Evolutionary conservation across 2,329 filamentous ascomycete species (phyloP).

Genomic region (Cryphonectria nitschkei): DNA sequence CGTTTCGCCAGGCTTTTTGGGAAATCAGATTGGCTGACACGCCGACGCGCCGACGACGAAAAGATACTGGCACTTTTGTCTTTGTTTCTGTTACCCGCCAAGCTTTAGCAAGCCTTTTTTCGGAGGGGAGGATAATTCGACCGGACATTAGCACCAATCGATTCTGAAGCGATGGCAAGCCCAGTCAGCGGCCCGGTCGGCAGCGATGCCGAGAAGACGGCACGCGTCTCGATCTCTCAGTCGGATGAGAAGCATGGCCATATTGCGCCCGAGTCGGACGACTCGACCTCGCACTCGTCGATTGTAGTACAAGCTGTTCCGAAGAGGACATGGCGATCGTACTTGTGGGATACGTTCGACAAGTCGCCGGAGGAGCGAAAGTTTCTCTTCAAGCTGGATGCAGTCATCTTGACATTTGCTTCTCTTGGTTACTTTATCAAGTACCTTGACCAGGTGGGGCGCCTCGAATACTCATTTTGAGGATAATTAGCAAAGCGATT

Average conservation of each 20-base stretch:
- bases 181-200: not conserved
- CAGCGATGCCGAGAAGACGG: conserved; percentile 6
- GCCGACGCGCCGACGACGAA: not conserved
- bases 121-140: not conserved
- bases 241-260: conserved; percentile 3
- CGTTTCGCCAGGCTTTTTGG: not conserved
- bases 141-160: not conserved
- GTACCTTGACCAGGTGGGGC: conserved; percentile 41
- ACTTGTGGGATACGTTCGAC: conserved; percentile 53
- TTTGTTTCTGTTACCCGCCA: not conserved
- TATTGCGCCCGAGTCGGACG: conserved; percentile 5
- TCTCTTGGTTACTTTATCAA: conserved; percentile 50
- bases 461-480: too few relatives aligned
- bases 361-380: conserved; percentile 39
- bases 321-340: conserved; percentile 49
- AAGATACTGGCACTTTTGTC: not conserved
- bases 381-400: conserved; percentile 41
- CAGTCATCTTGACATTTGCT: conserved; percentile 42
- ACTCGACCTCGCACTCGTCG: not conserved
- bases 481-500: not conserved
- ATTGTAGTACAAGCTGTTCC: conserved; percentile 35
- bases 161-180: not conserved
- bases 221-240: not conserved
- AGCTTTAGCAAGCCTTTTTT: not conserved
- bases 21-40: not conserved